Conservation (phyloP, 2,329 filamentous ascomycete species). For the Colletotrichum musae region DNA sequence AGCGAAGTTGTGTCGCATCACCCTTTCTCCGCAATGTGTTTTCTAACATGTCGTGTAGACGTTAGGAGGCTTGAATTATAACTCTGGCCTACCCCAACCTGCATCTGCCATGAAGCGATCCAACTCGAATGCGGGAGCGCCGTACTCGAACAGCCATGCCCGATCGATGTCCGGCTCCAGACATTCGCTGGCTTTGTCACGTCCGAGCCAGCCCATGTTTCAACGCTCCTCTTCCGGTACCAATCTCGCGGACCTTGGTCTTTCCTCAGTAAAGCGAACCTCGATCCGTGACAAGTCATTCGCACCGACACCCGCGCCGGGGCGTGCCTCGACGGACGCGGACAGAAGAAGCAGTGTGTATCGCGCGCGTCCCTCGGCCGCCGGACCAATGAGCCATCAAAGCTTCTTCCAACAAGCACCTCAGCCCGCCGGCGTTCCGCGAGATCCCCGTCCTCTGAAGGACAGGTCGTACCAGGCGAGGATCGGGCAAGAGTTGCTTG, state of each 20-base stretch:
- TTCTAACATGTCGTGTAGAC: constrained; percentile 70
- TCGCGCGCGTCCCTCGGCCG: constrained; percentile 76
- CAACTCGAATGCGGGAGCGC: constrained; percentile 79
- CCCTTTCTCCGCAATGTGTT: not conserved
- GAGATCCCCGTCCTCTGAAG: constrained; percentile 88
- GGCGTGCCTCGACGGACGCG: constrained; percentile 65
- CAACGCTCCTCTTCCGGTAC: constrained; percentile 86
- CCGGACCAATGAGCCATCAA: constrained; percentile 81
- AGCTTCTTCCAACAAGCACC: constrained; percentile 95
- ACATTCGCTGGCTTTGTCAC: constrained; percentile 86
- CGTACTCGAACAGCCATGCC: constrained; percentile 77
- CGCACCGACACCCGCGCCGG: constrained; percentile 47
- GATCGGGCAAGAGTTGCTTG: constrained; percentile 90
- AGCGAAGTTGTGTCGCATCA: constrained; percentile 6
- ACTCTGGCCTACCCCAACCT: constrained; percentile 89
- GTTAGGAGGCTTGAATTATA: constrained; percentile 85
- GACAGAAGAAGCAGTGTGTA: constrained; percentile 88
- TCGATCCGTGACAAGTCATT: constrained; percentile 80
- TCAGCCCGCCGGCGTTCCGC: constrained; percentile 83
- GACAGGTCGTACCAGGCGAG: constrained; percentile 84
- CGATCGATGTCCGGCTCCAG: constrained; percentile 87
- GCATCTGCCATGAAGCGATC: constrained; percentile 95
- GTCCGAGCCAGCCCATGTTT: constrained; percentile 90
- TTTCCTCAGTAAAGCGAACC: constrained; percentile 87
- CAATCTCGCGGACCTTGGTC: constrained; percentile 83